phyloP scores from a whole-genome alignment of 306 rosid genomes.

The Elaeagnus macrophylla region DNA sequence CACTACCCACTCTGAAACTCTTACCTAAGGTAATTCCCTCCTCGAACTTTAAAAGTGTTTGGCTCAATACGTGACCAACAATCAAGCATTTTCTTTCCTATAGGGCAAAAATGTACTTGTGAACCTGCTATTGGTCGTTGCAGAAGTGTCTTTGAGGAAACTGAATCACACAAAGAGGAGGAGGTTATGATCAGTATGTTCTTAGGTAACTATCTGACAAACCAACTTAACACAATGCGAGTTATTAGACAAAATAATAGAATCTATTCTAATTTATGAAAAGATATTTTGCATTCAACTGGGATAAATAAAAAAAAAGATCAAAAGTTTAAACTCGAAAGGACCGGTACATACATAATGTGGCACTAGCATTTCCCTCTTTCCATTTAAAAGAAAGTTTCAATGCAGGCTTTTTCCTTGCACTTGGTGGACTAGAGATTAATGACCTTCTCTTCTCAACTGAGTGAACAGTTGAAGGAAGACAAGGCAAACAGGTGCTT shows the following conservation, averaged over 20 bases:
- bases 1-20: slow-evolving; percentile 13
- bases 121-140: slow-evolving; percentile 86
- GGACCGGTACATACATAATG: slow-evolving; percentile 45
- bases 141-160: slow-evolving; percentile 68
- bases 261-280: neutral
- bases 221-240: neutral
- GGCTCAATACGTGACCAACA: slow-evolving; percentile 91
- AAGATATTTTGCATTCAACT: neutral
- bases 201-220: neutral
- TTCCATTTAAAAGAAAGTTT: slow-evolving; percentile 65
- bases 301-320: neutral
- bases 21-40: slow-evolving; percentile 73
- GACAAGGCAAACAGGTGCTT: slow-evolving; percentile 81
- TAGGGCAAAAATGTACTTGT: slow-evolving; percentile 87
- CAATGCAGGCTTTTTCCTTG: slow-evolving; percentile 52
- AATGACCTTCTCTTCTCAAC: no score
- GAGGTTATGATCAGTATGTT: slow-evolving; percentile 5
- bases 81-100: slow-evolving; percentile 81
- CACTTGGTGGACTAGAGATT: slow-evolving; percentile 63
- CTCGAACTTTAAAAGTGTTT: slow-evolving; percentile 70
- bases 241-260: neutral
- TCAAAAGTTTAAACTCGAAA: neutral
- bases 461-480: slow-evolving; percentile 49
- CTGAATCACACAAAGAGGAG: slow-evolving; percentile 38
- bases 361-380: slow-evolving; percentile 56